These are phyloP conservation scores for Aspergillus hancockii DNA, from an alignment of 495 filamentous ascomycete genomes.

Conservation along the genomic window DNA sequence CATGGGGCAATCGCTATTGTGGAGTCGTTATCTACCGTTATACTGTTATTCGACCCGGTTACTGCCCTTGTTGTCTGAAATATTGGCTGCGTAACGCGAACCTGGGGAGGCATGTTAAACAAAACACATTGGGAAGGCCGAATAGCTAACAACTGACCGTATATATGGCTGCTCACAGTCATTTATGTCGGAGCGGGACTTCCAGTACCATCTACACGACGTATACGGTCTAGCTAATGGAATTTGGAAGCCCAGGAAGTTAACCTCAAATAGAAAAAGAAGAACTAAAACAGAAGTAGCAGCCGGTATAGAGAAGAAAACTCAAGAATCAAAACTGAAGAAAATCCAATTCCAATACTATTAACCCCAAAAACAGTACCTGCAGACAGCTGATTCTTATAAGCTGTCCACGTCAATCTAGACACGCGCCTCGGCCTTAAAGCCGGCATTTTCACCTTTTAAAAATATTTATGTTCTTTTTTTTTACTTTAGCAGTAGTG, in stretches of 20 bases:
- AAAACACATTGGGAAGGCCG: neutral
- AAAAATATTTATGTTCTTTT: neutral
- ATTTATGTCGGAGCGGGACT: neutral
- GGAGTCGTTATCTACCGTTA: conserved; percentile 1
- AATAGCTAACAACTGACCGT: neutral
- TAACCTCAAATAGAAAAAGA: neutral
- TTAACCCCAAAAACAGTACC: neutral
- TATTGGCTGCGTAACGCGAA: neutral
- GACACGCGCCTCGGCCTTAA: neutral
- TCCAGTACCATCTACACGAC: conserved; percentile 3
- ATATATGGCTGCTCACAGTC: neutral
- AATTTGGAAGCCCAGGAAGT: conserved; percentile 1
- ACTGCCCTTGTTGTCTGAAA: conserved; percentile 7
- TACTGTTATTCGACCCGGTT: neutral
- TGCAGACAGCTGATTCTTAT: conserved; percentile 1
- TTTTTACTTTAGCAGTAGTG: neutral
- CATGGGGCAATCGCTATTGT: neutral
- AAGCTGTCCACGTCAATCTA: neutral
- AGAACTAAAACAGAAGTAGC: neutral
- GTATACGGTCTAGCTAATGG: neutral
- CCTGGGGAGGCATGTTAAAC: neutral
- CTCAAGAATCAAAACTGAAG: conserved; percentile 6
- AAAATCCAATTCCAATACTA: conserved; percentile 6
- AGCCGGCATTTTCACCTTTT: neutral
- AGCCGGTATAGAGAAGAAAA: neutral